Evolutionary conservation across 441 rosid genomes (phyloP).

Genomic region (Eruca vesicaria): DNA sequence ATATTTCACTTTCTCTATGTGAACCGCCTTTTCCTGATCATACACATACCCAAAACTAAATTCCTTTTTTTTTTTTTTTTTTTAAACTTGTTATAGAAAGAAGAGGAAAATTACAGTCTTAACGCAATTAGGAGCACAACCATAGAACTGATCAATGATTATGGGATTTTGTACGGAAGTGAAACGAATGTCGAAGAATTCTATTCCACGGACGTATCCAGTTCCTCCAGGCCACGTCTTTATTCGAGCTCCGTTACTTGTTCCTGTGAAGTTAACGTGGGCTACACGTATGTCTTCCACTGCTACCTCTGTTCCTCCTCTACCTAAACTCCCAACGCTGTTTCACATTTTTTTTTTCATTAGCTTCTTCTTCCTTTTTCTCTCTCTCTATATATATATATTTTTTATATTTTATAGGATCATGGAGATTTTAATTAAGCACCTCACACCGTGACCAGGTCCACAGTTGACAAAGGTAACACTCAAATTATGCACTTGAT

Average conservation of each 20-base stretch:
- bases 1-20: conserved; percentile 40
- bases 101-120: conserved; percentile 25
- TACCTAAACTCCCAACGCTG: conserved; percentile 65
- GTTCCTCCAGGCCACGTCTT: conserved; percentile 53
- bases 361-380: no score
- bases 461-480: conserved; percentile 43
- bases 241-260: conserved; percentile 59
- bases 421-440: background rate
- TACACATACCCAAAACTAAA: background rate
- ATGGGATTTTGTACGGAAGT: conserved; percentile 45
- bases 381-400: background rate
- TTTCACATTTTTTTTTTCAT: background rate
- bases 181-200: conserved; percentile 39
- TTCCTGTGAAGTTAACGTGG: conserved; percentile 34
- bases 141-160: conserved; percentile 53
- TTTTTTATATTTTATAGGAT: no score
- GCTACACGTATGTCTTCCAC: conserved; percentile 44
- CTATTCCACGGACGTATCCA: conserved; percentile 39
- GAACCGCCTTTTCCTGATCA: conserved; percentile 37
- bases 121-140: conserved; percentile 15
- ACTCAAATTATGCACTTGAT: conserved; percentile 26
- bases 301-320: conserved; percentile 34
- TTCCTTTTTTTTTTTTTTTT: background rate
- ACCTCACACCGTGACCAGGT: conserved; percentile 75
- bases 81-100: background rate